Evolutionary conservation across 768 basidiomycete species (phyloP), one percentile per base, ranked within the genome.

Genomic region (Termitomyces sp.): DNA sequence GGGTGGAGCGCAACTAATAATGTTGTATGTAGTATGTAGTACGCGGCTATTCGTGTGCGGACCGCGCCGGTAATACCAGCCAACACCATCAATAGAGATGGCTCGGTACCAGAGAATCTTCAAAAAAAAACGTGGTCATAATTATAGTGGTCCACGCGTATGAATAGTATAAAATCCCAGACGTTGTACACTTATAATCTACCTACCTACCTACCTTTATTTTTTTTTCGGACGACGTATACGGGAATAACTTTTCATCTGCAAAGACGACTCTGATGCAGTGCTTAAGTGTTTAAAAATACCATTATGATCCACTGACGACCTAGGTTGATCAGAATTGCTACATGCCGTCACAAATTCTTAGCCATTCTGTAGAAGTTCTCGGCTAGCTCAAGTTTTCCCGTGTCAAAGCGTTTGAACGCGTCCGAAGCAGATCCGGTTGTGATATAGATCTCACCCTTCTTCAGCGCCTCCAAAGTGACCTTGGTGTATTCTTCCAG

Each of bases 401-500:
- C 75, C 46, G 61, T 55, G 52, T 79, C 74, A 59, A 76, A 79
- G 24, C 67, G 67, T 20, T 76, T 69, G 49, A 74, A 74, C 0
- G 42, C 38, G 0, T 22, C 65, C 35, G 65, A 66, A 2, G 73
- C 65, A 12, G 53, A 59, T 4, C 75, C 76, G 2, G 66, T 61
- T 13, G 69, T 33, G 28, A 78, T 71, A 44, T 70, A 64, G 4
- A 56, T 57, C 18, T 72, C 68, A 0, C 75, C 75, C 16, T 67
- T 66, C 39, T 64, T 58, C 18, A 76, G 63, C n/a, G 69, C 72
- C 32, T 69, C 69, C 59, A 75, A 63, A 18, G 69, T 72, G 20
- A 69, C 61, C 57, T 75, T 70, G 7, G 76, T 82, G 63, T 79
- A 86, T 58, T 79, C 74, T 45, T 77, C 76, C 24, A 83, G 68